phyloP scores from a whole-genome alignment of 176 grass and related monocot genomes.

The Oryza glaberrima region DNA sequence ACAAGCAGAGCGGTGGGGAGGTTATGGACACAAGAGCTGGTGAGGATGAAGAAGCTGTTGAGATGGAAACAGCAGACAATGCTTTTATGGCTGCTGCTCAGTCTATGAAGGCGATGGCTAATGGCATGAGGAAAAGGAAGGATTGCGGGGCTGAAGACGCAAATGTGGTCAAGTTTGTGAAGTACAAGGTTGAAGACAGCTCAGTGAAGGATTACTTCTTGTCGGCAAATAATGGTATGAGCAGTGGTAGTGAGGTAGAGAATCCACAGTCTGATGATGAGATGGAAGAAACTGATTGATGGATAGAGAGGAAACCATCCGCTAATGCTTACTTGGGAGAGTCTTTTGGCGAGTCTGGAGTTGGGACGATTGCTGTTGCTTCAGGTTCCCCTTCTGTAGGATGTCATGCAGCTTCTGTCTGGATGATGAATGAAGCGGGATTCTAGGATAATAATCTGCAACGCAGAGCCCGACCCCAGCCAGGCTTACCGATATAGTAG shows the following conservation, averaged over 20 bases:
- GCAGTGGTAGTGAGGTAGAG: slow-evolving; percentile 93
- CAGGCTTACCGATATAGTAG: slow-evolving; percentile 52
- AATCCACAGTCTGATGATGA: slow-evolving; percentile 76
- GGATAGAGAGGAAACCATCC: slow-evolving; percentile 20
- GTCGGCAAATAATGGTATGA: slow-evolving; percentile 43
- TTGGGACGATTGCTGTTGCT: slow-evolving; percentile 43
- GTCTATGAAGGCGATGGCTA: slow-evolving; percentile 63
- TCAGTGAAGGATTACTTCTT: slow-evolving; percentile 53
- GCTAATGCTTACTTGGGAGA: slow-evolving; percentile 53
- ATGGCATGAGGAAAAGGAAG: slow-evolving; percentile 80
- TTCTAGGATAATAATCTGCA: slow-evolving; percentile 38
- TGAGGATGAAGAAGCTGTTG: slow-evolving; percentile 42
- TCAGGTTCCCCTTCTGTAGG: slow-evolving; percentile 33
- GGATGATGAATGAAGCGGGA: slow-evolving; percentile 20
- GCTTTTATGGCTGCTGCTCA: slow-evolving; percentile 85
- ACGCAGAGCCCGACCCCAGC: slow-evolving; percentile 32
- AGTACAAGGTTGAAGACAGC: slow-evolving; percentile 63
- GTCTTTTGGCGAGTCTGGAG: slow-evolving; percentile 41
- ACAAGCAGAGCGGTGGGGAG: slow-evolving; percentile 57
- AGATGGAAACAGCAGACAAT: slow-evolving; percentile 64
- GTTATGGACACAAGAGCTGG: slow-evolving; percentile 45
- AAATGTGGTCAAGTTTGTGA: slow-evolving; percentile 62
- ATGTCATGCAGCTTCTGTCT: slow-evolving; percentile 42
- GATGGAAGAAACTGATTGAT: slow-evolving; percentile 81
- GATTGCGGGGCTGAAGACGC: slow-evolving; percentile 54